Evolutionary conservation across 139 green algal genomes (phyloP).

Genomic region (Chlorella sp.): DNA sequence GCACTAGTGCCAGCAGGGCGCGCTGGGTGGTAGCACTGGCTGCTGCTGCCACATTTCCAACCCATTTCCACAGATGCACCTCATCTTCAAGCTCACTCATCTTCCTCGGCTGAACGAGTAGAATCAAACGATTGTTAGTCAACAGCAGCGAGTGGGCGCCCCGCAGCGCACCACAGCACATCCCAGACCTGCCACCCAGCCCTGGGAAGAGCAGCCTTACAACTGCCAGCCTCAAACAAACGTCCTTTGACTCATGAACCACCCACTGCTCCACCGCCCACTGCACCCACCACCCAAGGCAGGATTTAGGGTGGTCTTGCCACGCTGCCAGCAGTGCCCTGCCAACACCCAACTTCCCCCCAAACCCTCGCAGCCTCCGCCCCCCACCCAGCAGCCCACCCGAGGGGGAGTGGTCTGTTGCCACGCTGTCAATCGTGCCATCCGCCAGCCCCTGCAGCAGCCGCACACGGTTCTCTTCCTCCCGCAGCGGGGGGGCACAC

Average conservation of each 20-base stretch:
- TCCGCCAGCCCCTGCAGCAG: constrained; percentile 66
- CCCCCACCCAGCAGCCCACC: background rate
- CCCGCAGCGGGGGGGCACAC: constrained; percentile 86
- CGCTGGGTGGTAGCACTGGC: too few relatives aligned
- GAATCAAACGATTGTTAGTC: too few relatives aligned
- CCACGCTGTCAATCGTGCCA: constrained; percentile 75
- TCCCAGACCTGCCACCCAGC: background rate
- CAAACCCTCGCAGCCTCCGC: background rate
- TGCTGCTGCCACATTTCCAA: too few relatives aligned
- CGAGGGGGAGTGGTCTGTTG: constrained; percentile 93
- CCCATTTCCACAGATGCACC: too few relatives aligned
- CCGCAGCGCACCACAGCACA: too few relatives aligned
- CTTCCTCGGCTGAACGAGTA: too few relatives aligned
- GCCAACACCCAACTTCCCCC: background rate
- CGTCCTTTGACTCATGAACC: background rate
- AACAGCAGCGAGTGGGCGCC: too few relatives aligned
- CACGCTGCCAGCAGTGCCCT: too few relatives aligned
- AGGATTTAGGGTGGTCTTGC: background rate
- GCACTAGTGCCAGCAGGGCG: too few relatives aligned
- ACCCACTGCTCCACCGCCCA: background rate
- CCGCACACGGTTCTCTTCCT: constrained; percentile 62
- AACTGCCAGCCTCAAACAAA: background rate
- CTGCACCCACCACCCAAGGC: too few relatives aligned
- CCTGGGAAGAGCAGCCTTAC: too few relatives aligned
- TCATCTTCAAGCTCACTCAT: too few relatives aligned